A percentile compares a stretch with the other conserved stretches of the same genome.
These are phyloP conservation scores for Xylaria palmicola DNA, from an alignment of 495 filamentous ascomycete species.

Conservation along the genomic window DNA sequence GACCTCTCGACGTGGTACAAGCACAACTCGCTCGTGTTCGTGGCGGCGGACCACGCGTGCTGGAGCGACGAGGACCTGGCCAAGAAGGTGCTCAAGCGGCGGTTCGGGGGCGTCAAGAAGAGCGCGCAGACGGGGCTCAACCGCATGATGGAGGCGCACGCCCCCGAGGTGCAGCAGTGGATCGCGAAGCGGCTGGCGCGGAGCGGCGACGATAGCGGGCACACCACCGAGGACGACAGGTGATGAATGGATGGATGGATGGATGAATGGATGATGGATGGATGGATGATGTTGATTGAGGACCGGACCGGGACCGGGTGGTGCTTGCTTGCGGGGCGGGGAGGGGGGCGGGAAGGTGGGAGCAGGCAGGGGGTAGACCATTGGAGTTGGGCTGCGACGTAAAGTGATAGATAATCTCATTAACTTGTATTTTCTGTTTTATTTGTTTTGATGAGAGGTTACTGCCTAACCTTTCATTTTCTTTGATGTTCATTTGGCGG, in stretches of 20 bases:
- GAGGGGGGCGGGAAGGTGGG: no score
- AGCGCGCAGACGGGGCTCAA: conserved; percentile 54
- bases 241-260: no score
- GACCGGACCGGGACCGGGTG: background rate
- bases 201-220: conserved; percentile 25
- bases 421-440: no score
- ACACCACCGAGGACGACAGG: conserved; percentile 39
- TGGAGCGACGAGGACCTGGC: conserved; percentile 58
- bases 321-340: no score
- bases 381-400: no score
- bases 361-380: no score
- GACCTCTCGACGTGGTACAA: conserved; percentile 72
- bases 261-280: no score
- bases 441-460: no score
- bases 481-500: no score
- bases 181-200: conserved; percentile 50
- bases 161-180: conserved; percentile 55
- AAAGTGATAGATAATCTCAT: no score
- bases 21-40: conserved; percentile 70
- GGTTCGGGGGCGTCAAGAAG: conserved; percentile 62
- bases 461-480: no score
- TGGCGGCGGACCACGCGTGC: conserved; percentile 66
- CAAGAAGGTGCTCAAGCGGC: conserved; percentile 61
- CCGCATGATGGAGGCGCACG: conserved; percentile 64
- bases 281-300: no score